These are phyloP conservation scores for Amphichorda felina DNA, from an alignment of 2,329 filamentous ascomycete species.

Conservation along the genomic window DNA sequence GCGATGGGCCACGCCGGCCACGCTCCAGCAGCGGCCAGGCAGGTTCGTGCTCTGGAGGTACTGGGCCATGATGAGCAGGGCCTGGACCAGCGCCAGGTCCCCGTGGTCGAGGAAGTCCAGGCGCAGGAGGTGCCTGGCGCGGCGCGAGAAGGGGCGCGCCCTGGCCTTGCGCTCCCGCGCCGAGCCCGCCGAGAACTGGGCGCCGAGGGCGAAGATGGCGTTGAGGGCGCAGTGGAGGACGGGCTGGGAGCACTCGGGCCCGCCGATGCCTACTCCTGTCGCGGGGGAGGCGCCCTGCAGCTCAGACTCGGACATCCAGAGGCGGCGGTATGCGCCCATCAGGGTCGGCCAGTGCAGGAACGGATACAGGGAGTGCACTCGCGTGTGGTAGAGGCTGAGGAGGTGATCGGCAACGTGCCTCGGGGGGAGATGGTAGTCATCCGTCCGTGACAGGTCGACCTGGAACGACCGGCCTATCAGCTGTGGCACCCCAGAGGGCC, in stretches of 20 bases:
- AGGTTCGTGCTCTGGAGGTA: constrained; percentile 25
- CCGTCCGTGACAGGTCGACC: not conserved
- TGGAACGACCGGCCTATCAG: not conserved
- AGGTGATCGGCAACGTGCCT: too few relatives aligned
- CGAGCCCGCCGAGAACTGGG: constrained; percentile 21
- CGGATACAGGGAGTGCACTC: too few relatives aligned
- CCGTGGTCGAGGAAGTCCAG: constrained; percentile 16
- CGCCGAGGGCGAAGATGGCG: constrained; percentile 24
- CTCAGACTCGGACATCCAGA: constrained; percentile 16
- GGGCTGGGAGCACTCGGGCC: constrained; percentile 3
- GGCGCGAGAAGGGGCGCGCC: constrained; percentile 14
- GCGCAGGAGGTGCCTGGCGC: constrained; percentile 16
- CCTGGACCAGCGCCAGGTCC: constrained; percentile 23
- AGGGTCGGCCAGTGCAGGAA: too few relatives aligned
- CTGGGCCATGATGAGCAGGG: constrained; percentile 20
- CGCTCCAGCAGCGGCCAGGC: constrained; percentile 16
- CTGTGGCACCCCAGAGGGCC: constrained; percentile 12
- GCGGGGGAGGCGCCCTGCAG: constrained; percentile 1
- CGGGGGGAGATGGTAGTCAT: too few relatives aligned
- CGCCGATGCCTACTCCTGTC: not conserved
- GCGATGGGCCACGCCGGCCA: not conserved
- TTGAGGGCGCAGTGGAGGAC: constrained; percentile 29
- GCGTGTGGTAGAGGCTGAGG: too few relatives aligned
- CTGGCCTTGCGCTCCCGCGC: constrained; percentile 9
- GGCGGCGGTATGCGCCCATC: constrained; percentile 20